Evolutionary conservation across 23 red algal species (phyloP).

Genomic region (Cyanidiococcus yangmingshanensis): DNA sequence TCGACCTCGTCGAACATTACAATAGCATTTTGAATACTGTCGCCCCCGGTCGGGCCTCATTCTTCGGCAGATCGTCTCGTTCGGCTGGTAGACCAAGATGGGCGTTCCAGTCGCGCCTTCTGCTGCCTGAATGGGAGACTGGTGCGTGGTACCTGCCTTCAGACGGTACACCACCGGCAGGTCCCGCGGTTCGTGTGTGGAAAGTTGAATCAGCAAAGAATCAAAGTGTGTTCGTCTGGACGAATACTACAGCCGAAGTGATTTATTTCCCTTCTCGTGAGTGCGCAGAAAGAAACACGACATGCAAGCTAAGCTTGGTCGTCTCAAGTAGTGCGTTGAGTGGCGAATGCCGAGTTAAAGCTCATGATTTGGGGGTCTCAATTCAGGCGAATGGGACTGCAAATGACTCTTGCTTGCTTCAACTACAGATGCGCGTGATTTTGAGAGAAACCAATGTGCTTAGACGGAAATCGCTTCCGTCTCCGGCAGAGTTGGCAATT

Average conservation of each 20-base stretch:
- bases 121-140: not conserved
- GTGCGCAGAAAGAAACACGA: not conserved
- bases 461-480: not conserved
- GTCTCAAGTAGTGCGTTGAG: not conserved
- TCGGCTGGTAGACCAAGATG: not conserved
- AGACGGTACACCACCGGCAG: not conserved
- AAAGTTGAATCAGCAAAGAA: not conserved
- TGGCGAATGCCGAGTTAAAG: not conserved
- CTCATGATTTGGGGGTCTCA: not conserved
- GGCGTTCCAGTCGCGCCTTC: not conserved
- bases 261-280: not conserved
- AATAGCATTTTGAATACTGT: not conserved
- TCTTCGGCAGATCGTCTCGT: not conserved
- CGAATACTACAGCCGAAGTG: not conserved
- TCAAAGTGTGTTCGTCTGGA: not conserved
- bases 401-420: not conserved
- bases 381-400: not conserved
- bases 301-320: not conserved
- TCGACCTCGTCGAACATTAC: not conserved
- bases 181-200: not conserved
- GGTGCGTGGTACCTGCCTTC: slow-evolving; percentile 3
- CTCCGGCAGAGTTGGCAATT: not conserved
- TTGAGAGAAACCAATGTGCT: not conserved
- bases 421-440: not conserved
- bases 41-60: not conserved